These are phyloP conservation scores for Diaporthe capsici DNA, from an alignment of 2,329 filamentous ascomycete genomes.

Conservation along the genomic window DNA sequence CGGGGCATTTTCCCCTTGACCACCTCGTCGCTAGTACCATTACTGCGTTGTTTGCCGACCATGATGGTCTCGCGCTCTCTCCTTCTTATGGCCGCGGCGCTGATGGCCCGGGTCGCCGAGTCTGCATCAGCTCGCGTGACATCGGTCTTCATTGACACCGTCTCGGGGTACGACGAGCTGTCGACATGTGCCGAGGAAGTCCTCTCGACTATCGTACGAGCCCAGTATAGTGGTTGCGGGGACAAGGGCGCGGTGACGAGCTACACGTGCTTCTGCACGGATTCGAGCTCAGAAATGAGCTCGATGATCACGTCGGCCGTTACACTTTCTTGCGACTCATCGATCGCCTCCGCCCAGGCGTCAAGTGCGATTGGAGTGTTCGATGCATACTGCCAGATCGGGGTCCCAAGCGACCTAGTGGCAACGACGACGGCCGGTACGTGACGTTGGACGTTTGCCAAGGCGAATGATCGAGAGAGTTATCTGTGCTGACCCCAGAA, in stretches of 20 bases:
- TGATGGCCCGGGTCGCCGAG: slow-evolving; percentile 3
- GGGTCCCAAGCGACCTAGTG: not conserved
- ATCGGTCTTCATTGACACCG: slow-evolving; percentile 22
- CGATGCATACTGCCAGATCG: slow-evolving; percentile 31
- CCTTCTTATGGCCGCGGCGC: not conserved
- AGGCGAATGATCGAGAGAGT: not conserved
- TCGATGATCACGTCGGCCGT: slow-evolving; percentile 34
- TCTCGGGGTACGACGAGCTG: slow-evolving; percentile 34
- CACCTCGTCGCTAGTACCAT: not conserved
- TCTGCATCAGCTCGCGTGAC: slow-evolving; percentile 2
- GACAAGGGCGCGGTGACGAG: slow-evolving; percentile 42
- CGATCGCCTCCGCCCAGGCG: slow-evolving; percentile 4
- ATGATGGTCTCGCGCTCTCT: slow-evolving; percentile 17
- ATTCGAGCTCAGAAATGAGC: slow-evolving; percentile 36
- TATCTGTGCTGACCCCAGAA: not conserved
- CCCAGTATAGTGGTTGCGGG: slow-evolving; percentile 42
- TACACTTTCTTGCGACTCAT: slow-evolving; percentile 29
- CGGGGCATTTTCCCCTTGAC: slow-evolving; percentile 15
- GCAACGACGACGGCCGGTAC: slow-evolving; percentile 25
- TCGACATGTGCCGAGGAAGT: slow-evolving; percentile 41
- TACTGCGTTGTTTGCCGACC: not conserved
- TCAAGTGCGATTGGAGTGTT: slow-evolving; percentile 29
- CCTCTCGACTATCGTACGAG: slow-evolving; percentile 41
- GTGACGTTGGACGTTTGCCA: not conserved
- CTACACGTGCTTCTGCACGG: slow-evolving; percentile 43